These are phyloP conservation scores for Extremus antarcticus DNA, from an alignment of 495 filamentous ascomycete genomes.

Conservation along the genomic window DNA sequence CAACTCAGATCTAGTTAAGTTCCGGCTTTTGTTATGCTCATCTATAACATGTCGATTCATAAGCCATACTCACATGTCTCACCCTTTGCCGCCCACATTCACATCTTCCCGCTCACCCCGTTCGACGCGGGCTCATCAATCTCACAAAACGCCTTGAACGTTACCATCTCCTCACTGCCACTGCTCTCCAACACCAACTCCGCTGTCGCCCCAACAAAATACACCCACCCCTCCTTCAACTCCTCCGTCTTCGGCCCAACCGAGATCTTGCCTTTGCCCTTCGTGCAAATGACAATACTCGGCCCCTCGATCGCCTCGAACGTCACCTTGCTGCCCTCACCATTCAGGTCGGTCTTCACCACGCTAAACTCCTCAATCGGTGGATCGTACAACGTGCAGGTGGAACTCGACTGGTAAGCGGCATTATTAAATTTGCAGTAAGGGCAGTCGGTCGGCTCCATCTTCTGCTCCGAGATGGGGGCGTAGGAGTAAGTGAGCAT, in stretches of 20 bases:
- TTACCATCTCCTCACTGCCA: slow-evolving; percentile 58
- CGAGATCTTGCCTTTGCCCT: slow-evolving; percentile 66
- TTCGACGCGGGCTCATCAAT: slow-evolving; percentile 42
- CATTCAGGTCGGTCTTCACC: slow-evolving; percentile 63
- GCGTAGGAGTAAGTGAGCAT: slow-evolving; percentile 95
- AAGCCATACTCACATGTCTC: too few relatives aligned
- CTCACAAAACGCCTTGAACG: slow-evolving; percentile 95
- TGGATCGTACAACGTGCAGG: slow-evolving; percentile 70
- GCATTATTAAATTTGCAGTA: slow-evolving; percentile 66
- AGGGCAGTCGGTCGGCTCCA: slow-evolving; percentile 71
- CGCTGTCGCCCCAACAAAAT: slow-evolving; percentile 85
- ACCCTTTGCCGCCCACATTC: too few relatives aligned
- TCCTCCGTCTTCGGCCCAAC: slow-evolving; percentile 69
- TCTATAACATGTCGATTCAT: too few relatives aligned
- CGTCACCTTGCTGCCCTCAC: slow-evolving; percentile 62
- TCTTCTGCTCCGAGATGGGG: slow-evolving; percentile 88
- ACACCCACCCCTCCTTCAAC: slow-evolving; percentile 70
- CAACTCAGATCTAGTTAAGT: too few relatives aligned
- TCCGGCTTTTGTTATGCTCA: too few relatives aligned
- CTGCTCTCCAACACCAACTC: slow-evolving; percentile 67
- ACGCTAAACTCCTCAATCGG: slow-evolving; percentile 96
- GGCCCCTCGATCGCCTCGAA: slow-evolving; percentile 83
- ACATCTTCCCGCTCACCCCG: background rate
- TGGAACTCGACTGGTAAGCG: slow-evolving; percentile 65
- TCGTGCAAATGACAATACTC: slow-evolving; percentile 83